Percentiles rank a stretch among this genome's conserved stretches.
phyloP scores from a whole-genome alignment of 495 filamentous ascomycete genomes.

The Viridothelium virens region DNA sequence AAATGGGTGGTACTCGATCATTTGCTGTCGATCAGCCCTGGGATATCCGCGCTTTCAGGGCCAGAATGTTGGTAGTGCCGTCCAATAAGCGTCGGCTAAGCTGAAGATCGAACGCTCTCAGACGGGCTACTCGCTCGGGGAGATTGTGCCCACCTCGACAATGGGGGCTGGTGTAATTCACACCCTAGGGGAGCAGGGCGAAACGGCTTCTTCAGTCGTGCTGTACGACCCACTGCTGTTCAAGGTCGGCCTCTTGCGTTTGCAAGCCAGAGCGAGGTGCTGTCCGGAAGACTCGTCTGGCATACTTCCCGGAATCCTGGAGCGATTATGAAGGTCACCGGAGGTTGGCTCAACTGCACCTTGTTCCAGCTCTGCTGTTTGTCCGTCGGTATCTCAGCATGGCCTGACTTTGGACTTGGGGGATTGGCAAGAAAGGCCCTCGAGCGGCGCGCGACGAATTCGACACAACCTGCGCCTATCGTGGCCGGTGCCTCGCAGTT shows the following conservation, averaged over 20 bases:
- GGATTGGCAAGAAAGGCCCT: not conserved
- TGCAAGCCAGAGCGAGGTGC: not conserved
- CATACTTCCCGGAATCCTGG: not conserved
- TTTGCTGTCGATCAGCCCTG: too few relatives aligned
- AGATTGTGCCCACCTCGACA: not conserved
- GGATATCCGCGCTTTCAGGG: not conserved
- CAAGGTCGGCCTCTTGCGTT: not conserved
- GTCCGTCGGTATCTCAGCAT: not conserved
- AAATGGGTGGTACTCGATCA: too few relatives aligned
- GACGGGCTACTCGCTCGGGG: not conserved
- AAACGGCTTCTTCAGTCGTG: not conserved
- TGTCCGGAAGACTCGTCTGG: not conserved
- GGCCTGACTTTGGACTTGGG: conserved; percentile 3
- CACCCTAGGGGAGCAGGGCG: not conserved
- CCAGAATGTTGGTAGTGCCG: not conserved
- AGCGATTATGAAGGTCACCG: not conserved
- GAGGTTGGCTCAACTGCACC: not conserved
- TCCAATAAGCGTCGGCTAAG: not conserved
- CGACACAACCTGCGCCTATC: conserved; percentile 20
- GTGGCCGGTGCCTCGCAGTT: conserved; percentile 22
- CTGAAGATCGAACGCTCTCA: not conserved
- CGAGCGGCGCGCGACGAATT: not conserved
- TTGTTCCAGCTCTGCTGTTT: not conserved
- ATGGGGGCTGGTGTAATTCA: not conserved
- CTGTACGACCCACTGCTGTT: not conserved